These are phyloP conservation scores for Sporobolomyces pararoseus DNA, from an alignment of 768 basidiomycete species.

Conservation along the genomic window DNA sequence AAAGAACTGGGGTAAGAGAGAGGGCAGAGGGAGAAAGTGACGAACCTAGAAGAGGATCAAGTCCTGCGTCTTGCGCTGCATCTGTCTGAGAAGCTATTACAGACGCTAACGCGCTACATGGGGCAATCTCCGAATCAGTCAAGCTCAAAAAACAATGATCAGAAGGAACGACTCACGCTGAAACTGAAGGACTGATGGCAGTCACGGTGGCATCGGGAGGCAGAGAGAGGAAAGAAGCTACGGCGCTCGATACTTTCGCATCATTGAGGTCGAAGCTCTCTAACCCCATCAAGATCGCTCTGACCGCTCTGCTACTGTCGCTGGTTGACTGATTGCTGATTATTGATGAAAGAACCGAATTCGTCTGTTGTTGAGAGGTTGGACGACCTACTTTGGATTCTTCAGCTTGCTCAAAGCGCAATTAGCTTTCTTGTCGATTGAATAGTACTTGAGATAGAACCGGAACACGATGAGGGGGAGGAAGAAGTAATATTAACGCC, in stretches of 20 bases:
- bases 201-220: conserved; percentile 1
- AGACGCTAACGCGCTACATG: conserved; percentile 9
- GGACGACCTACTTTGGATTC: too few relatives aligned
- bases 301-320: not conserved
- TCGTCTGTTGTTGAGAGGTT: too few relatives aligned
- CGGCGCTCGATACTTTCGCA: conserved; percentile 8
- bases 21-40: not conserved
- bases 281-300: not conserved
- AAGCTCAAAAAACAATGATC: not conserved
- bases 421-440: too few relatives aligned
- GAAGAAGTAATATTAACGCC: too few relatives aligned
- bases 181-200: conserved; percentile 2
- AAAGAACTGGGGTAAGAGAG: too few relatives aligned
- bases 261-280: conserved; percentile 9
- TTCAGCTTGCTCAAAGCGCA: too few relatives aligned
- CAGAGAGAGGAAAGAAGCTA: conserved; percentile 8
- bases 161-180: conserved; percentile 1
- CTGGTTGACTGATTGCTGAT: not conserved
- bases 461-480: too few relatives aligned
- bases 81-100: not conserved
- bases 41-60: conserved; percentile 22
- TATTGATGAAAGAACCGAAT: too few relatives aligned
- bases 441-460: too few relatives aligned
- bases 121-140: not conserved
- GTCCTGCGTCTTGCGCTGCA: not conserved